A percentile compares a stretch with the other conserved stretches of the same genome.
Conservation (phyloP, 2,329 filamentous ascomycete species). For the Aureobasidium sp. region DNA sequence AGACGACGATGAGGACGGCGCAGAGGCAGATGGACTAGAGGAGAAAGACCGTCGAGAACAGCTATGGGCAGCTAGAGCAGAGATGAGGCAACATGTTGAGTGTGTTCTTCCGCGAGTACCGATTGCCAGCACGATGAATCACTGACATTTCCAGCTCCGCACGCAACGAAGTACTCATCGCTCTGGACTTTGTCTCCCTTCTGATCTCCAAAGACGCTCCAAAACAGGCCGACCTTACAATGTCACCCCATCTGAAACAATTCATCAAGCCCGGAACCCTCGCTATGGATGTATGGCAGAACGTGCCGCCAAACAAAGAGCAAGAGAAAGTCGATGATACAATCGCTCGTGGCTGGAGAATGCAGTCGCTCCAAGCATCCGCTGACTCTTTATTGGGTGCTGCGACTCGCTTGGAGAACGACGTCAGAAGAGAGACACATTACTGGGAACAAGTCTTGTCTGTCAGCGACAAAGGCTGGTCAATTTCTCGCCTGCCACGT, state of each 20-base stretch:
- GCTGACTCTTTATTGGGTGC: conserved; percentile 68
- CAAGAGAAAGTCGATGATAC: conserved; percentile 32
- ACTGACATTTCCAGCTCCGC: conserved; percentile 30
- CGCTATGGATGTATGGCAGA: conserved; percentile 56
- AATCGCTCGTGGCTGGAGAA: conserved; percentile 63
- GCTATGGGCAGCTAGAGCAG: conserved; percentile 32
- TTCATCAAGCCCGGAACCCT: conserved; percentile 68
- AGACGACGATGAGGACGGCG: conserved; percentile 34
- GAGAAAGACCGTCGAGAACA: conserved; percentile 32
- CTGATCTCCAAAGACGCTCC: conserved; percentile 77
- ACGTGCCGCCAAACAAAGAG: conserved; percentile 50
- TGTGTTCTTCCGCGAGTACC: conserved; percentile 20
- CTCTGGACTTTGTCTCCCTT: conserved; percentile 76
- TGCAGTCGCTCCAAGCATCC: conserved; percentile 68
- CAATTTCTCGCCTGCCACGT: conserved; percentile 67
- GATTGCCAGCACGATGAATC: background rate
- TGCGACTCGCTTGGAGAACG: conserved; percentile 63
- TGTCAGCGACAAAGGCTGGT: conserved; percentile 80
- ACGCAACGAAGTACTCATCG: conserved; percentile 58
- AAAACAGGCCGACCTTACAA: conserved; percentile 59
- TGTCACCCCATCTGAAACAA: conserved; percentile 64
- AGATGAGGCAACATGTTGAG: conserved; percentile 38
- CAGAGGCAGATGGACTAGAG: background rate
- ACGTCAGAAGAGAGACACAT: conserved; percentile 70
- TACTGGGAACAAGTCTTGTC: conserved; percentile 86